phyloP scores from a whole-genome alignment of 2,329 filamentous ascomycete species.

The Penicillium expansum region DNA sequence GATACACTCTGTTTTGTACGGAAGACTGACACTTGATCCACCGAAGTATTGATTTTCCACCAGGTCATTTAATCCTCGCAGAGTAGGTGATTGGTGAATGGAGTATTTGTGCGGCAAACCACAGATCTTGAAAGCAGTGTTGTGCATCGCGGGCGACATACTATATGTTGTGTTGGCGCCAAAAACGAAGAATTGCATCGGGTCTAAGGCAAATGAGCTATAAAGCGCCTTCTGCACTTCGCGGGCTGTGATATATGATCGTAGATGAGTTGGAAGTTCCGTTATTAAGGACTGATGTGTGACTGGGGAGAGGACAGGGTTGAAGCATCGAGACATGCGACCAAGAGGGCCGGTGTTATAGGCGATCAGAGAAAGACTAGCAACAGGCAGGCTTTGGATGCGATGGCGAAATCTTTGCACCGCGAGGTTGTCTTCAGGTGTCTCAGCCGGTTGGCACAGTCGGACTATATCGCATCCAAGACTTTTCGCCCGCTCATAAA shows the following conservation, averaged over 20 bases:
- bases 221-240: conserved; percentile 66
- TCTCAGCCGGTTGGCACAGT: conserved; percentile 57
- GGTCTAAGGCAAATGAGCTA: conserved; percentile 63
- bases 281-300: conserved; percentile 49
- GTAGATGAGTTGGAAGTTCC: conserved; percentile 44
- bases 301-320: conserved; percentile 62
- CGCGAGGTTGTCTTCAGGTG: conserved; percentile 62
- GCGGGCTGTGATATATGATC: conserved; percentile 57
- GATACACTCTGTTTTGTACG: conserved; percentile 71
- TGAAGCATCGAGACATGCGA: conserved; percentile 64
- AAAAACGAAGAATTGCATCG: conserved; percentile 70
- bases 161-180: conserved; percentile 71
- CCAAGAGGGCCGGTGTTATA: conserved; percentile 65
- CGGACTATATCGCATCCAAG: conserved; percentile 63
- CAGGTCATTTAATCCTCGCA: conserved; percentile 63
- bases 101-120: conserved; percentile 68
- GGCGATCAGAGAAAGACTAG: conserved; percentile 56
- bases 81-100: conserved; percentile 60
- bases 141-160: conserved; percentile 75
- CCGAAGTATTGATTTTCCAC: conserved; percentile 67
- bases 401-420: conserved; percentile 56
- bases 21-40: conserved; percentile 68
- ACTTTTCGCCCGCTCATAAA: conserved; percentile 57
- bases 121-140: conserved; percentile 62
- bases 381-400: conserved; percentile 45